Evolutionary conservation across 2,329 filamentous ascomycete genomes (phyloP).

Genomic region (Sporothrix humicola): DNA sequence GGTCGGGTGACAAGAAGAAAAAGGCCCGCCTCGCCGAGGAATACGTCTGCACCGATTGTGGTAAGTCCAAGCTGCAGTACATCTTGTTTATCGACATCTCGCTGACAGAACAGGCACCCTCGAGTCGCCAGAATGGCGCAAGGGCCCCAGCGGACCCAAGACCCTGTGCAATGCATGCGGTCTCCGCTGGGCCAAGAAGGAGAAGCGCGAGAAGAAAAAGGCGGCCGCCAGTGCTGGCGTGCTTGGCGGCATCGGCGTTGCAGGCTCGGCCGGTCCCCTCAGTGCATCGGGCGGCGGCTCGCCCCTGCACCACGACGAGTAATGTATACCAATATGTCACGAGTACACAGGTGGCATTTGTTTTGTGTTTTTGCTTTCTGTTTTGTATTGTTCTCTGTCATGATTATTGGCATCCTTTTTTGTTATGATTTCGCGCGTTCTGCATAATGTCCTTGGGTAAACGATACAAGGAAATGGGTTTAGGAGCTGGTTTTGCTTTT

Average conservation of each 20-base stretch:
- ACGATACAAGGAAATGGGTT: constrained; percentile 27
- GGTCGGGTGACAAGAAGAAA: constrained; percentile 80
- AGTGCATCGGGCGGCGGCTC: neutral
- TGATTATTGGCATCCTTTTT: neutral
- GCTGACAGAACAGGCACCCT: constrained; percentile 52
- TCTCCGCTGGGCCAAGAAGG: constrained; percentile 75
- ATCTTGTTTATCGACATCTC: neutral
- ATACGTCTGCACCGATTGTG: constrained; percentile 95
- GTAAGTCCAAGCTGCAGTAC: constrained; percentile 52
- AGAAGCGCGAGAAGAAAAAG: constrained; percentile 67
- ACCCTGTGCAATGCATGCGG: constrained; percentile 96
- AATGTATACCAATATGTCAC: neutral
- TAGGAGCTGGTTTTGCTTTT: neutral
- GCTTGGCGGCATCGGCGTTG: neutral
- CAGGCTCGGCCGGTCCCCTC: constrained; percentile 9
- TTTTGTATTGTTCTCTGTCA: neutral
- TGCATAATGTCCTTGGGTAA: constrained; percentile 26
- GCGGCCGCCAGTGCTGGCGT: constrained; percentile 36
- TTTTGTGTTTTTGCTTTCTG: neutral
- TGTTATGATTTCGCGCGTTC: neutral
- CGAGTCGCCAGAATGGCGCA: constrained; percentile 95
- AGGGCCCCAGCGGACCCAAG: constrained; percentile 90
- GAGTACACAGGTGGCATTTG: neutral
- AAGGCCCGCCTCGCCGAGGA: constrained; percentile 84
- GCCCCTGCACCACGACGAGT: constrained; percentile 10